Evolutionary conservation across 176 grass and related monocot species (phyloP), one percentile per base, ranked within the genome.

Genomic region (Cymbopogon citratus): DNA sequence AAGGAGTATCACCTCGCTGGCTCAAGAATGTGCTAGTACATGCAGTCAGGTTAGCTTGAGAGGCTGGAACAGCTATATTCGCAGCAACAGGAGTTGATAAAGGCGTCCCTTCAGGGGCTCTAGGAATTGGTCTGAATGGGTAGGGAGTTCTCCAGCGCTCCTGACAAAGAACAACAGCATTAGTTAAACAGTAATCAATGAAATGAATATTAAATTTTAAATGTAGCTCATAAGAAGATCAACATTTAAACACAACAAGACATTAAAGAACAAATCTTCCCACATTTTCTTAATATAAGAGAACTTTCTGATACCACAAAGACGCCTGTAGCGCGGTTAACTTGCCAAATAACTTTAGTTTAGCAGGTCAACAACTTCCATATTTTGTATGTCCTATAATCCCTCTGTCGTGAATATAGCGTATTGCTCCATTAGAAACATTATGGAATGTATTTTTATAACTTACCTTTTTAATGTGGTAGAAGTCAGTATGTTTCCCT

Each of bases 11-110:
- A 54, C 52, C 44, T 65, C 34, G 21, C 14, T n/a, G 44, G 41
- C 43, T 88, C 67, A 78, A 54, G 61, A 85, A 88, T 36, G 8
- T 9, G 60, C 49, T 73, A 43, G 85, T 66, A 82, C 73, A 87
- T 69, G 64, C 62, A 74, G 78, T 74, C 40, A 51, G 69, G 85
- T 85, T 85, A 85, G 78, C 74, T 88, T 85, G 33, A 74, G 70
- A 81, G 31, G 48, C 51, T 12, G 69, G 68, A 66, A 68, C 18
- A 78, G 57, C 28, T 61, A 78, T 72, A 70, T 25, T 78, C 28
- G 73, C 66, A 78, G 57, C 45, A 27, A 33, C 36, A 12, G 83
- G 9, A 78, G 67, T 46, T 10, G 57, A 33, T 3, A 3, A 33
- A 61, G 74, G 35, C 41, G 73, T 61, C 66, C 78, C 78, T 31